These are phyloP conservation scores for Lathyrus oleraceus DNA, from an alignment of 306 rosid genomes.

Conservation along the genomic window DNA sequence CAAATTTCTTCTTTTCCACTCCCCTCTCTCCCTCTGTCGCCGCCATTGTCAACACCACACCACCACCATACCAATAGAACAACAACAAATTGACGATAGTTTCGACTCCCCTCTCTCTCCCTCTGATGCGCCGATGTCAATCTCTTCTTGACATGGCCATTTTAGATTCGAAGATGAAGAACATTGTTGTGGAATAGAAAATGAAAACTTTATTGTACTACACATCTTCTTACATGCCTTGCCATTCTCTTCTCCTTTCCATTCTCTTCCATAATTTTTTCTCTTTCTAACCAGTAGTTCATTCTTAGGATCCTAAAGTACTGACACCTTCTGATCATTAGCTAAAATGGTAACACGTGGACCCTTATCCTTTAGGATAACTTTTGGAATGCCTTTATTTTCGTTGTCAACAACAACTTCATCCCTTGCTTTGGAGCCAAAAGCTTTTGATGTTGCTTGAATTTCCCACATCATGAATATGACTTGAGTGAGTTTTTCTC, in stretches of 20 bases:
- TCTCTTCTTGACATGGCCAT: slow-evolving; percentile 53
- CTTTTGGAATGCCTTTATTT: slow-evolving; percentile 48
- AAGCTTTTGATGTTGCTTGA: slow-evolving; percentile 61
- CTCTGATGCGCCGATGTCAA: too few species aligned
- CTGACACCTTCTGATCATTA: slow-evolving; percentile 92
- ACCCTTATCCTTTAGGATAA: slow-evolving; percentile 41
- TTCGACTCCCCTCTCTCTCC: too few species aligned
- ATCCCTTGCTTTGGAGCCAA: slow-evolving; percentile 46
- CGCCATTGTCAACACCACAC: too few species aligned
- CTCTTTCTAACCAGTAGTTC: slow-evolving; percentile 53
- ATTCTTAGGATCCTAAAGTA: slow-evolving; percentile 46
- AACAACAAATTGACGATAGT: too few species aligned
- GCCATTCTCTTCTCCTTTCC: slow-evolving; percentile 34
- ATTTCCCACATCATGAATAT: slow-evolving; percentile 84
- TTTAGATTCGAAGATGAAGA: slow-evolving; percentile 59
- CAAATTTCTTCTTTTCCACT: too few species aligned
- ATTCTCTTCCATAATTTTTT: slow-evolving; percentile 46
- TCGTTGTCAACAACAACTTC: slow-evolving; percentile 85
- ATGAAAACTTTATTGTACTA: slow-evolving; percentile 51
- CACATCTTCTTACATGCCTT: slow-evolving; percentile 60
- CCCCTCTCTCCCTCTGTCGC: too few species aligned
- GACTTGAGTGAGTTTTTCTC: slow-evolving; percentile 73
- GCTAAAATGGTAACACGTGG: slow-evolving; percentile 64
- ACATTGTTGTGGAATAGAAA: slow-evolving; percentile 75
- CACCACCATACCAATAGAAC: too few species aligned